Evolutionary conservation across 805 yeast genomes (phyloP).

Genomic region (Ogataea parapolymorpha): DNA sequence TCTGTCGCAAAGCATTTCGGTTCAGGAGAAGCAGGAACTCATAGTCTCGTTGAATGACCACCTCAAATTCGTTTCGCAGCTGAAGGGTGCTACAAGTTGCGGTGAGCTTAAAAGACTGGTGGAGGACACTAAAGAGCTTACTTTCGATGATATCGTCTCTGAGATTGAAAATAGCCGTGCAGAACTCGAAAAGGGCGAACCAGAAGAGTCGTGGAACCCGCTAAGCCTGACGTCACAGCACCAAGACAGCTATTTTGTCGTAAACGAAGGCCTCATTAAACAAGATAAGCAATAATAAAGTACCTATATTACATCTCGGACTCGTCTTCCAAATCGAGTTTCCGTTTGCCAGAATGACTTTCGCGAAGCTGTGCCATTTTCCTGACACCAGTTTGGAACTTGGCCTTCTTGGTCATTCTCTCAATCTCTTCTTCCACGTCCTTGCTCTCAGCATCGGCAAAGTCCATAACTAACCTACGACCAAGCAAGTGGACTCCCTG

Average conservation of each 20-base stretch:
- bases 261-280: constrained; percentile 46
- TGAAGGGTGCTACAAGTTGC: constrained; percentile 32
- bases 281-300: constrained; percentile 25
- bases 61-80: constrained; percentile 45
- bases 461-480: constrained; percentile 89
- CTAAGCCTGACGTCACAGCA: constrained; percentile 31
- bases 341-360: constrained; percentile 69
- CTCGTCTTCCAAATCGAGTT: constrained; percentile 61
- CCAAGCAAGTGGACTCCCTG: constrained; percentile 97
- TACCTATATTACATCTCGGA: constrained; percentile 24
- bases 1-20: constrained; percentile 32
- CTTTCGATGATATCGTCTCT: constrained; percentile 30
- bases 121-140: constrained; percentile 24
- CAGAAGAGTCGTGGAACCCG: constrained; percentile 41
- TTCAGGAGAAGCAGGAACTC: constrained; percentile 31
- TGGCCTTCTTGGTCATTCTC: constrained; percentile 83
- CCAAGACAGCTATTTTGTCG: constrained; percentile 40
- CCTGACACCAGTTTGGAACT: constrained; percentile 73
- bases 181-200: constrained; percentile 39
- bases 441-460: constrained; percentile 76
- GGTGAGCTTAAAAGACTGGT: constrained; percentile 25
- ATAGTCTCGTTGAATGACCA: constrained; percentile 42
- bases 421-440: constrained; percentile 90
- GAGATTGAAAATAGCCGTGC: constrained; percentile 24
- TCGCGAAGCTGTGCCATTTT: constrained; percentile 65